These are phyloP conservation scores for Flaveria bidentis DNA, from an alignment of 129 eudicot genomes.

Conservation along the genomic window DNA sequence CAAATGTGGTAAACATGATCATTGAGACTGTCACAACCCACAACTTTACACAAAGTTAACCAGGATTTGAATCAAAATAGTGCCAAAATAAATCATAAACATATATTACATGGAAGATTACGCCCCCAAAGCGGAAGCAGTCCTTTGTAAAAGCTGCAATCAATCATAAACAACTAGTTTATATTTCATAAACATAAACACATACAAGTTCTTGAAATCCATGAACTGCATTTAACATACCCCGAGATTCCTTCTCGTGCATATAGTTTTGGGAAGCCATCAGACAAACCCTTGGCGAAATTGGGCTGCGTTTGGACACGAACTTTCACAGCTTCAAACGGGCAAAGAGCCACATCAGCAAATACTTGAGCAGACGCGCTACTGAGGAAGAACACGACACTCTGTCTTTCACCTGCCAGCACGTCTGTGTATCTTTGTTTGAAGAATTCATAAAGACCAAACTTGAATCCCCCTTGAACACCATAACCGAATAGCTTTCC, in stretches of 20 bases:
- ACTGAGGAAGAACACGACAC: conserved; percentile 67
- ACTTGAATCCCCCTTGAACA: conserved; percentile 86
- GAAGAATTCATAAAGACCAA: conserved; percentile 85
- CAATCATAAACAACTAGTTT: not conserved
- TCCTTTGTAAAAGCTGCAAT: conserved; percentile 83
- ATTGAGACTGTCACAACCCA: conserved; percentile 59
- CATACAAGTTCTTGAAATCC: not conserved
- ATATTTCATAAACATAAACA: conserved; percentile 1
- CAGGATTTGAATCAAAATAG: not conserved
- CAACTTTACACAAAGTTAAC: not conserved
- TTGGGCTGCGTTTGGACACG: conserved; percentile 76
- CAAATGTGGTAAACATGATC: conserved; percentile 93
- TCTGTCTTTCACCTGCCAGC: conserved; percentile 52
- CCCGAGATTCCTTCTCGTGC: conserved; percentile 72
- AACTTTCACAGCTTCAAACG: conserved; percentile 89
- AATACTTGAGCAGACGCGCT: conserved; percentile 90
- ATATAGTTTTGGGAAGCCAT: conserved; percentile 90
- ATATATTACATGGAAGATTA: conserved; percentile 81
- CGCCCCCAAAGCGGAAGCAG: conserved; percentile 98
- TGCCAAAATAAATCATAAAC: not conserved
- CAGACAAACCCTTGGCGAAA: conserved; percentile 83
- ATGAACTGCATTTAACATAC: conserved; percentile 28
- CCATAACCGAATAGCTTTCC: conserved; percentile 87
- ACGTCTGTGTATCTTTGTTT: conserved; percentile 62
- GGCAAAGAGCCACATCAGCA: conserved; percentile 90